Conservation (phyloP, 1,284 basidiomycete genomes). For the Apiotrichum domesticum region DNA sequence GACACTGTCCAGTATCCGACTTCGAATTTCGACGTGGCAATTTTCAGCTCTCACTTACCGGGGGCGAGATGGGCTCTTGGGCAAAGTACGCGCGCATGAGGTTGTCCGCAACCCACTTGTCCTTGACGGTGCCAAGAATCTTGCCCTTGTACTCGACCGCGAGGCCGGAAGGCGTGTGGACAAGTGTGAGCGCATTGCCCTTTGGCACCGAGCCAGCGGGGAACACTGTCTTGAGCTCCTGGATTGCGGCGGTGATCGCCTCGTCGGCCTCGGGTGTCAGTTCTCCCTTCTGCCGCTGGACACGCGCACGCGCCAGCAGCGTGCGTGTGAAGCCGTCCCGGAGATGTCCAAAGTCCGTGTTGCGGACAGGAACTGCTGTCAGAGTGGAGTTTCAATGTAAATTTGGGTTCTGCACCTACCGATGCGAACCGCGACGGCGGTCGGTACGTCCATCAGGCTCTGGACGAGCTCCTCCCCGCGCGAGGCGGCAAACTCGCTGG, state of each 20-base stretch:
- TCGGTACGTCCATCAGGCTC: conserved; percentile 14
- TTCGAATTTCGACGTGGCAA: neutral
- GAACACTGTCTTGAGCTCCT: conserved; percentile 49
- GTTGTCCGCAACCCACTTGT: conserved; percentile 44
- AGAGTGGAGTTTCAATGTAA: neutral
- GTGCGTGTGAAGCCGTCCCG: conserved; percentile 53
- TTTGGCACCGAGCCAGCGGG: conserved; percentile 49
- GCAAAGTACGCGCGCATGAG: conserved; percentile 49
- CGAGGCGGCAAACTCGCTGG: neutral
- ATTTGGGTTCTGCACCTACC: conserved; percentile 23
- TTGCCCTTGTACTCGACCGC: conserved; percentile 31
- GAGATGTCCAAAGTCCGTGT: conserved; percentile 53
- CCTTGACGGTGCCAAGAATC: conserved; percentile 40
- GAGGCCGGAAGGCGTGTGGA: conserved; percentile 25
- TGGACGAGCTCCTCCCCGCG: conserved; percentile 5
- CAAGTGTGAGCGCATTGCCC: conserved; percentile 47
- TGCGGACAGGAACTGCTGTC: conserved; percentile 49
- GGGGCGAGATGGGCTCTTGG: conserved; percentile 40
- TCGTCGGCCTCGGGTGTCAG: conserved; percentile 30
- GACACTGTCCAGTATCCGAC: too few relatives aligned
- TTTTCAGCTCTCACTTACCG: neutral
- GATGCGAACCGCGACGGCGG: conserved; percentile 43
- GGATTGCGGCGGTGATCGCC: conserved; percentile 38
- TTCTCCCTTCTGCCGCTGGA: conserved; percentile 28
- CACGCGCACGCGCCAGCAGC: conserved; percentile 49